Evolutionary conservation across 306 rosid species (phyloP).

Genomic region (Alnus rubra): DNA sequence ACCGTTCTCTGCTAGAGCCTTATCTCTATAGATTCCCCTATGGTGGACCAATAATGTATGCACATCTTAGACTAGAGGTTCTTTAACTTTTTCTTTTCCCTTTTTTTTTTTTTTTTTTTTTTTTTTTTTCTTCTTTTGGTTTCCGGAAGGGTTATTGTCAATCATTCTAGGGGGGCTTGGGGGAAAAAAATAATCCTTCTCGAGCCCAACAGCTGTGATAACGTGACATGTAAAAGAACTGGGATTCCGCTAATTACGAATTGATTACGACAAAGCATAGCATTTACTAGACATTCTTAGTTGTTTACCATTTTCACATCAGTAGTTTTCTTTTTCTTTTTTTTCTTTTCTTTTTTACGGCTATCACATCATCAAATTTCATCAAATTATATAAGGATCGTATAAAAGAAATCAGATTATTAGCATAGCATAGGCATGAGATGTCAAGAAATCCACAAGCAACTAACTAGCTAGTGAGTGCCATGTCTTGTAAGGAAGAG

Average conservation of each 20-base stretch:
- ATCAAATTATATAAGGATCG: no score
- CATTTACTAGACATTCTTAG: constrained; percentile 4
- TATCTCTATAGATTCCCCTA: constrained; percentile 37
- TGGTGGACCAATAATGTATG: constrained; percentile 19
- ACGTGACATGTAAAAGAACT: neutral
- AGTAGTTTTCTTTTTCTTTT: no score
- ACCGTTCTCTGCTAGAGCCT: constrained; percentile 38
- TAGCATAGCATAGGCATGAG: neutral
- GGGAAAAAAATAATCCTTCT: neutral
- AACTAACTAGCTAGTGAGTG: constrained; percentile 17
- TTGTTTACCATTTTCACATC: neutral
- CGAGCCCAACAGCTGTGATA: constrained; percentile 2
- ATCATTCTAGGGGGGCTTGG: constrained; percentile 2
- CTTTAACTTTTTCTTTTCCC: no score
- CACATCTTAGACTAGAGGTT: neutral
- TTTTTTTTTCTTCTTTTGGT: neutral
- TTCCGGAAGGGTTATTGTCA: neutral
- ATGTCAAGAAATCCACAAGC: constrained; percentile 4
- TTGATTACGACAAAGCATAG: neutral
- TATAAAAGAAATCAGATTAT: no score
- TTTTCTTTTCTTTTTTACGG: no score
- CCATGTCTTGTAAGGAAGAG: constrained; percentile 22
- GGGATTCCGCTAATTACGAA: neutral
- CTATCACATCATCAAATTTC: no score
- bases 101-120: neutral